Percentiles rank a stretch among this genome's conserved stretches.
Evolutionary conservation across 768 basidiomycete species (phyloP).

Genomic region (Tulasnella sp.): DNA sequence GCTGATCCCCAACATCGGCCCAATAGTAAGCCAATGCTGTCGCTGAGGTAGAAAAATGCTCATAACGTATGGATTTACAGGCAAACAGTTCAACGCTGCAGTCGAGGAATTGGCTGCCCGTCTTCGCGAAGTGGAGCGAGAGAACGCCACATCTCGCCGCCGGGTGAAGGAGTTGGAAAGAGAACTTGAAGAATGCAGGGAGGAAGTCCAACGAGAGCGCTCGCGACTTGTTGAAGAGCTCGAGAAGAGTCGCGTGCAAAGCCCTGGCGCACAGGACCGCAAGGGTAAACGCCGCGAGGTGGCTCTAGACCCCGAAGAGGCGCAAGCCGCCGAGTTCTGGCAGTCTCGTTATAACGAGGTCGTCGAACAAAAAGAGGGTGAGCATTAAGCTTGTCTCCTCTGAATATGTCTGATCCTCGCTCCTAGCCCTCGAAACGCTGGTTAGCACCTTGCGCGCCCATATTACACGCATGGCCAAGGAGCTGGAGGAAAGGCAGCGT

Average conservation of each 20-base stretch:
- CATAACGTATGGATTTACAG: neutral
- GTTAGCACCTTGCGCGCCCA: slow-evolving; percentile 74
- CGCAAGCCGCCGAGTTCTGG: slow-evolving; percentile 37
- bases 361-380: slow-evolving; percentile 89
- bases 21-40: neutral
- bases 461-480: slow-evolving; percentile 73
- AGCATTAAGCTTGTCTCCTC: slow-evolving; percentile 36
- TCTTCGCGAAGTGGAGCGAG: slow-evolving; percentile 72
- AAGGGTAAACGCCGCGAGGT: slow-evolving; percentile 33
- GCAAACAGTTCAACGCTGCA: slow-evolving; percentile 51
- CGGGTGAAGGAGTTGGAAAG: slow-evolving; percentile 85
- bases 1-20: slow-evolving; percentile 10
- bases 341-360: slow-evolving; percentile 65
- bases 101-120: slow-evolving; percentile 49
- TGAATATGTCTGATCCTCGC: neutral
- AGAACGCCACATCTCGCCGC: slow-evolving; percentile 79
- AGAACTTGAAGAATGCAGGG: slow-evolving; percentile 81
- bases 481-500: slow-evolving; percentile 69
- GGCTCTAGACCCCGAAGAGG: slow-evolving; percentile 38
- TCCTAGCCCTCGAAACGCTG: slow-evolving; percentile 64
- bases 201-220: slow-evolving; percentile 73
- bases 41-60: neutral
- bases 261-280: neutral
- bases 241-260: slow-evolving; percentile 42
- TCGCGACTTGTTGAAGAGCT: slow-evolving; percentile 61